Base-by-base conservation (phyloP, 306 rosid genomes). In the Macrotyloma uniflorum region DNA sequence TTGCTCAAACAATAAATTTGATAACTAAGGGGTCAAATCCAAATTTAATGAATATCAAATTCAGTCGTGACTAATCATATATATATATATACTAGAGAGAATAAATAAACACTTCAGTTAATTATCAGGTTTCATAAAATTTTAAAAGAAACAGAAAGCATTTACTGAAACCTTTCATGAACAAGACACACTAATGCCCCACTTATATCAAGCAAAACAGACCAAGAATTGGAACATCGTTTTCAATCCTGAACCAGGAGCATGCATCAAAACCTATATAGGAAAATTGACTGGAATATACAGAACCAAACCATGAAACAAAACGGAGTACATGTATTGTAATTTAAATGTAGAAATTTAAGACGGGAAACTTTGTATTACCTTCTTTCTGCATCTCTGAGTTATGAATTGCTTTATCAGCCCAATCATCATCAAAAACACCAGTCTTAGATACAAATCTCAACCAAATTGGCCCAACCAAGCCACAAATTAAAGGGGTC, bases 381-480 rank as follows among this genome's bases (percentile, higher is more conserved):
- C 96, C 97, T 86, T 77, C 83, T 4, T 59, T 70, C 76, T 77
- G 86, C 75, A 42, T 88, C 83, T 89, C 96, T 67, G 97, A 89
- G 49, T 91, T 87, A 2, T 67, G 77, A 50, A 87, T 69, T n/a
- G 76, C 75, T 23, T 83, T 81, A 65, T 87, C 89, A 72, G 82
- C 86, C 96, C 93, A 90, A 13, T 61, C 91, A 64, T 89, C 92
- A 30, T 85, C 89, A 1, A 94, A 88, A 65, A 94, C 85, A 61
- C 82, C 87, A 65, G 97, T 88, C 46, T 19, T 46, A 38, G 91
- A 89, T 68, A 94, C 88, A 71, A 89, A 87, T 68, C 97, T 87
- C 85, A 91, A 76, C 98, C 97, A 94, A 71, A 92, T 83, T 7
- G 90, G 89, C 35, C 88, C 96, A 55, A 89, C 85, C 83, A 90